A percentile compares a stretch with the other conserved stretches of the same genome.
These are phyloP conservation scores for Diplotaxis tenuifolia DNA, from an alignment of 345 rosid genomes.

Conservation along the genomic window DNA sequence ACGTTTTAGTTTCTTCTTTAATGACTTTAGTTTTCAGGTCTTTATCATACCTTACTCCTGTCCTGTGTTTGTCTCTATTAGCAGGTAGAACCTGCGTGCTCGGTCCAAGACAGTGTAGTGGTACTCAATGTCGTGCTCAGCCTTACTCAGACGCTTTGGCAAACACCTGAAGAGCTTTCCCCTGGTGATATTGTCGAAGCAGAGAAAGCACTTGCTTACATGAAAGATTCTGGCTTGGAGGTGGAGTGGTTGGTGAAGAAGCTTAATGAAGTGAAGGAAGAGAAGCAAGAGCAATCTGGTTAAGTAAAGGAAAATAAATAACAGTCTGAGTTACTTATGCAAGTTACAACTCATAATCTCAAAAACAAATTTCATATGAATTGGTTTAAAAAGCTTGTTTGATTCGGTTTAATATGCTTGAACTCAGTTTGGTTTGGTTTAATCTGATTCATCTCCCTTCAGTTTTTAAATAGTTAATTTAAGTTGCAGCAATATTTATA, in stretches of 20 bases:
- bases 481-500: not conserved
- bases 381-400: not conserved
- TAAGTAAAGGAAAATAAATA: not conserved
- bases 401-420: not conserved
- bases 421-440: not conserved
- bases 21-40: not conserved
- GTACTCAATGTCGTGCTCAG: not conserved
- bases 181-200: not conserved
- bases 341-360: not conserved
- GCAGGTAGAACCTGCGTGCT: conserved; percentile 7
- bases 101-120: not conserved
- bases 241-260: conserved; percentile 23
- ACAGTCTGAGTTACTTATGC: not conserved
- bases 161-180: not conserved
- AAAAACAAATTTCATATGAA: not conserved
- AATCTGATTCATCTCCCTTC: not conserved
- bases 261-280: not conserved
- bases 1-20: not conserved
- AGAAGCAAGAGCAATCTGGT: not conserved
- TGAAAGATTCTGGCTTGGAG: conserved; percentile 9
- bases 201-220: not conserved
- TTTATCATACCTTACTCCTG: too few relatives aligned
- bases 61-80: too few relatives aligned
- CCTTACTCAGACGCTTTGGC: conserved; percentile 1
- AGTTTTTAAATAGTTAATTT: not conserved